phyloP scores from a whole-genome alignment of 2,329 filamentous ascomycete genomes.

The Neopestalotiopsis sp. region DNA sequence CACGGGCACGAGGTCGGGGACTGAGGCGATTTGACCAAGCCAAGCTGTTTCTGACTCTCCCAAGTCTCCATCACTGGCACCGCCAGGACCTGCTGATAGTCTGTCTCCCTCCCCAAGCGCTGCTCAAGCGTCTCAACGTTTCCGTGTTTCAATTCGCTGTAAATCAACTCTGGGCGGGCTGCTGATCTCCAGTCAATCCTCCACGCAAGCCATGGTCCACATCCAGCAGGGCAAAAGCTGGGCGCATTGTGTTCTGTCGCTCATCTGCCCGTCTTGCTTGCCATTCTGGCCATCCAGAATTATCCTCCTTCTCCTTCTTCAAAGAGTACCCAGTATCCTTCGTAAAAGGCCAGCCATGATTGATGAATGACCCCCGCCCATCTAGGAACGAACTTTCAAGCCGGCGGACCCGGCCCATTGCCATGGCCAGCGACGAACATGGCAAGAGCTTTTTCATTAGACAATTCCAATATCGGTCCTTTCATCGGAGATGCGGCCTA shows the following conservation, averaged over 20 bases:
- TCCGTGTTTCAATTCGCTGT: constrained; percentile 16
- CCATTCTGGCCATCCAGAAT: background rate
- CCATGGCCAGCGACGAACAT: constrained; percentile 6
- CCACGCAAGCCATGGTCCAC: background rate
- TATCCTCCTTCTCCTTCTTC: background rate
- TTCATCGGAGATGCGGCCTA: background rate
- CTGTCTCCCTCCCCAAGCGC: background rate
- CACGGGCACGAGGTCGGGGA: background rate
- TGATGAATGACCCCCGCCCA: background rate
- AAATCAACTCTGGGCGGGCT: background rate
- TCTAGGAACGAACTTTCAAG: background rate
- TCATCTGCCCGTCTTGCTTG: background rate
- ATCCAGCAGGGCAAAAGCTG: background rate
- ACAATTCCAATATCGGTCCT: background rate
- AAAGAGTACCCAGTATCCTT: background rate
- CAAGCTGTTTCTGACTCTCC: constrained; percentile 10
- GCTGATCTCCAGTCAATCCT: constrained; percentile 8
- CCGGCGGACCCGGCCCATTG: background rate
- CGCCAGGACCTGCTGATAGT: background rate
- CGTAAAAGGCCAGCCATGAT: background rate
- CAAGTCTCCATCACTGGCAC: background rate
- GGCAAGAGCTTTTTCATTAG: background rate
- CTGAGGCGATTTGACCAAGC: background rate
- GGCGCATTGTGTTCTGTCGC: no score
- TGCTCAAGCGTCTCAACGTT: constrained; percentile 17